phyloP scores from a whole-genome alignment of 202 grass and related monocot species.

The Setaria italica region DNA sequence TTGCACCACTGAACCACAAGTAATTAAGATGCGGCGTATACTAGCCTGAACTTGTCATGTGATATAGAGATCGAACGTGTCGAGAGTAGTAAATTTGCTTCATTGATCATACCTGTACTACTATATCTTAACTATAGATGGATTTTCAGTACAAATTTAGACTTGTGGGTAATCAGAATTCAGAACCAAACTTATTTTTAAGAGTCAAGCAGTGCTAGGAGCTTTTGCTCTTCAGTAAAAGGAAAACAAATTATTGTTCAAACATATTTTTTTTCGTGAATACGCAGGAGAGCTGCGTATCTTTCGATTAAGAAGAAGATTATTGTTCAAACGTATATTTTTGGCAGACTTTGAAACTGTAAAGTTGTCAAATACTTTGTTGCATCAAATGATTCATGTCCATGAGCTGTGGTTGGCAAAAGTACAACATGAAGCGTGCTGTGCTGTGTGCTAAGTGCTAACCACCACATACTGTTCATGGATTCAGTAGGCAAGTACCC shows the following conservation, averaged over 20 bases:
- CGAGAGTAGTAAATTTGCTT: not conserved
- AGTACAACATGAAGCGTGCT: constrained; percentile 11
- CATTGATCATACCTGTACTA: not conserved
- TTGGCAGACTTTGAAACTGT: not conserved
- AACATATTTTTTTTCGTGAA: no score
- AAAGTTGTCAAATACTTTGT: not conserved
- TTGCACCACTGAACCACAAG: not conserved
- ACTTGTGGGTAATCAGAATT: not conserved
- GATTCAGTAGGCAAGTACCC: constrained; percentile 14
- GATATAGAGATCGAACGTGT: not conserved
- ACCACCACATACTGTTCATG: constrained; percentile 36
- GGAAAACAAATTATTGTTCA: no score
- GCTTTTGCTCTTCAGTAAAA: no score
- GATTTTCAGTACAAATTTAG: not conserved
- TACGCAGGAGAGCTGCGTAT: no score
- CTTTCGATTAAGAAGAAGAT: no score
- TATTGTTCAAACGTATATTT: not conserved
- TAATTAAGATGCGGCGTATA: not conserved
- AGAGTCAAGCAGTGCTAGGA: not conserved
- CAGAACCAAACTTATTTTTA: not conserved
- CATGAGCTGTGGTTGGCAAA: constrained; percentile 7
- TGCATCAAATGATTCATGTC: constrained; percentile 37
- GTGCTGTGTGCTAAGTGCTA: constrained; percentile 15
- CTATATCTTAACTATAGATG: no score
- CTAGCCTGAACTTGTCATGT: not conserved